Evolutionary conservation across 108 stramenopile genomes (phyloP).

Genomic region (Nannochloropsis oceanica): DNA sequence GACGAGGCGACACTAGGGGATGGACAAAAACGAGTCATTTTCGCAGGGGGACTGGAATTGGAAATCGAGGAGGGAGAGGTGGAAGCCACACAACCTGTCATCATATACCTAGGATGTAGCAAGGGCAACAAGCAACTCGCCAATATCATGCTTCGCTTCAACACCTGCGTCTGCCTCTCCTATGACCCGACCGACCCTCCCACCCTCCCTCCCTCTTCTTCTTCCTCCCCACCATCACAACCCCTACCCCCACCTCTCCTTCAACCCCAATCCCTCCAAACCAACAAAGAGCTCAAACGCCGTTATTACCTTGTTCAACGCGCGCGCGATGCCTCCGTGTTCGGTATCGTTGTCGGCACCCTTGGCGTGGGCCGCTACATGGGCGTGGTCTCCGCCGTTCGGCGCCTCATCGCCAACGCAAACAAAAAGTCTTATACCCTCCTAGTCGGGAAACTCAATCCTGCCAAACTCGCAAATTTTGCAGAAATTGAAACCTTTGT

Average conservation of each 20-base stretch:
- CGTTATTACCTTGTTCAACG: constrained; percentile 69
- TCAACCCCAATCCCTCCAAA: neutral
- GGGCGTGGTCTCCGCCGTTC: constrained; percentile 47
- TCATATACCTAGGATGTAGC: neutral
- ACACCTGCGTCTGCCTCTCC: neutral
- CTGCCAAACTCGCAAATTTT: constrained; percentile 82
- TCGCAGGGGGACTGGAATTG: neutral
- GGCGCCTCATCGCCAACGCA: constrained; percentile 46
- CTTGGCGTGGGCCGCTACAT: constrained; percentile 56
- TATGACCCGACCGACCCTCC: constrained; percentile 2
- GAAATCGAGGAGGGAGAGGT: neutral
- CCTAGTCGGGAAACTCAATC: constrained; percentile 78
- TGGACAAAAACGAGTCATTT: neutral
- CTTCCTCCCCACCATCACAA: neutral
- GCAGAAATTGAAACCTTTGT: constrained; percentile 85
- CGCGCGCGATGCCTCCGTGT: constrained; percentile 55
- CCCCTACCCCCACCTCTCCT: neutral
- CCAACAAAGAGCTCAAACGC: constrained; percentile 39
- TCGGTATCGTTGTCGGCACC: constrained; percentile 78
- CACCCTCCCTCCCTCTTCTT: neutral
- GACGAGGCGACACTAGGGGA: neutral
- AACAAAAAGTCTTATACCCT: constrained; percentile 71
- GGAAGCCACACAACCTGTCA: neutral
- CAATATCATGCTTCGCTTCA: neutral
- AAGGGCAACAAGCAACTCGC: neutral